Evolutionary conservation across 179 eudicot genomes (phyloP), one percentile per base, ranked within the genome.

Genomic region (Beta macrorhiza): DNA sequence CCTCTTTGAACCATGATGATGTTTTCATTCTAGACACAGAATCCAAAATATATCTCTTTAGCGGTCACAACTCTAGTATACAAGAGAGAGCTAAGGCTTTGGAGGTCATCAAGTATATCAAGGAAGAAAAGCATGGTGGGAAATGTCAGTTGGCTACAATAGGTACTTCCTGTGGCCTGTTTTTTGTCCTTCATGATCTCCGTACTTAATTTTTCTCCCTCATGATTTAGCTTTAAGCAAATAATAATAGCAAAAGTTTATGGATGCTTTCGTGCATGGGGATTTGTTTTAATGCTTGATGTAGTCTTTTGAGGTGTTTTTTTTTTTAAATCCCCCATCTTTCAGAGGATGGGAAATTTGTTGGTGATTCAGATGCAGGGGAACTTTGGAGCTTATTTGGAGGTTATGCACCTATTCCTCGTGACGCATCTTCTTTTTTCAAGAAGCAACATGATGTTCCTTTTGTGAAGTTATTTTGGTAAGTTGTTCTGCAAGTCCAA

Each of bases 41-140:
- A 77, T 88, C 86, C 1, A 92, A 92, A 85, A 84, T 92, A 56
- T 92, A 83, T 81, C 94, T 88, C 29, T 92, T 92, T 79, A 89
- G 91, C 74, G 97, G 97, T 25, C 87, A 89, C 82, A 91, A 91
- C 74, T 88, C 97, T 70, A 87, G 85, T 64, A 87, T 84, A 82
- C 94, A 90, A 89, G 94, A 90, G 82, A 86, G 94, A 82, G 97
- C 97, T 57, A 92, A 92, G 82, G 97, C 97, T 76, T 78, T 92
- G 80, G 97, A 91, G 82, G 97, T 92, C 80, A 92, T 92, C 88
- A 87, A 92, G 85, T 91, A 87, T 84, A 83, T 92, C 68, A 92
- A 90, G 86, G 97, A 91, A 78, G 83, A 84, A 72, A 87, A 92
- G 75, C 97, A 92, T 76, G 85, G 80, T 42, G 97, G 91, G 59